Evolutionary conservation across 1,139 yeast species (phyloP).

Genomic region (Geotrichum carabidarum): DNA sequence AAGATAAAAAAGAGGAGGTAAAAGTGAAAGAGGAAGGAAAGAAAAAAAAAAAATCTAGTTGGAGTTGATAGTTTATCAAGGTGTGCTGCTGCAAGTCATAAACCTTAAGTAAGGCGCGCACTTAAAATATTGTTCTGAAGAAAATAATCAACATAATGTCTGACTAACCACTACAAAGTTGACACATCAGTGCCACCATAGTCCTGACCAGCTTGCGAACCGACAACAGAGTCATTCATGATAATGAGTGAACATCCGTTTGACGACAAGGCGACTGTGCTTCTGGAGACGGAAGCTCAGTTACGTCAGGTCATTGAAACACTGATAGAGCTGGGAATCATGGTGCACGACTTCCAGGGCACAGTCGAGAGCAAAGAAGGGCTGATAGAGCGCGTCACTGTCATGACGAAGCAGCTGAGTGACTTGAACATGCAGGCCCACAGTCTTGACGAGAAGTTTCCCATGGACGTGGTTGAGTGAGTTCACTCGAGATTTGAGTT

Average conservation of each 20-base stretch:
- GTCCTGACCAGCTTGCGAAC: too few species aligned
- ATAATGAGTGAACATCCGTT: conserved; percentile 9
- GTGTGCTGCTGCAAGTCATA: too few species aligned
- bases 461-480: conserved; percentile 67
- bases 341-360: conserved; percentile 90
- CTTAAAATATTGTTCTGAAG: too few species aligned
- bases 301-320: conserved; percentile 74
- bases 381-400: conserved; percentile 38
- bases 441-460: conserved; percentile 49
- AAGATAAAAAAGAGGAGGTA: too few species aligned
- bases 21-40: too few species aligned
- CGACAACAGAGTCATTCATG: not conserved
- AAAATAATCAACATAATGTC: too few species aligned
- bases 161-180: too few species aligned
- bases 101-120: too few species aligned
- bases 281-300: conserved; percentile 48
- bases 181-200: too few species aligned
- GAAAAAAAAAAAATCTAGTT: too few species aligned
- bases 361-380: conserved; percentile 62
- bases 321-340: conserved; percentile 79
- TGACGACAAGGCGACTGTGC: conserved; percentile 5
- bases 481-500: not conserved
- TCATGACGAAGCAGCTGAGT: conserved; percentile 14
- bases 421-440: conserved; percentile 18
- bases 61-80: too few species aligned